Percentiles rank a stretch among this genome's conserved stretches.
Evolutionary conservation across 208 protist genomes (phyloP).

Genomic region (Acanthamoeba sp.): DNA sequence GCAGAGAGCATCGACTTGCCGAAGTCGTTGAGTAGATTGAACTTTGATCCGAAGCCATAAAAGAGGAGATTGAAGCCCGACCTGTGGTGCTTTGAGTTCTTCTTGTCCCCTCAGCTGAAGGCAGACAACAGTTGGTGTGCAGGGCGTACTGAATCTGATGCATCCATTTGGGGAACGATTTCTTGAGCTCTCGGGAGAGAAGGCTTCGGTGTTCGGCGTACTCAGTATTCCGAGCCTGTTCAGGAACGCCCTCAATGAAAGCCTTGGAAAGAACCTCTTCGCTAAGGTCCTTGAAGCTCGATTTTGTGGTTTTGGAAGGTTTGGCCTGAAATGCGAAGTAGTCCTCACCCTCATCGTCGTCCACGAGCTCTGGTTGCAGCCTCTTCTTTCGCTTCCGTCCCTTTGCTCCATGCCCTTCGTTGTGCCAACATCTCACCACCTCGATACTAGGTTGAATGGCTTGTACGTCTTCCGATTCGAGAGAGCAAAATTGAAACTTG

Average conservation of each 20-base stretch:
- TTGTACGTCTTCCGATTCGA: background rate
- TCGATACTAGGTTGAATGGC: background rate
- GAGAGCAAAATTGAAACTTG: background rate
- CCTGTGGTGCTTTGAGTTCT: background rate
- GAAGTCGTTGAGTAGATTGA: conserved; percentile 31
- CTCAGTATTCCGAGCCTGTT: background rate
- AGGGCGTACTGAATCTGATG: conserved; percentile 13
- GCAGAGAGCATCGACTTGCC: background rate
- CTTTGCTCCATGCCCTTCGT: background rate
- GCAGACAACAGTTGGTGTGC: background rate
- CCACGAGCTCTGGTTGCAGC: background rate
- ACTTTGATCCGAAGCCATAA: conserved; percentile 70
- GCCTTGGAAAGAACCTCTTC: background rate
- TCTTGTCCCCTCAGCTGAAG: background rate
- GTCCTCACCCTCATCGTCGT: conserved; percentile 50
- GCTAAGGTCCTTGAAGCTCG: conserved; percentile 18
- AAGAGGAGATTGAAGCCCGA: conserved; percentile 66
- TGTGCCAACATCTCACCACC: background rate
- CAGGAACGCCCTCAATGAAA: background rate
- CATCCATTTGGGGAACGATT: conserved; percentile 62
- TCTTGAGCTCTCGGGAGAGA: background rate
- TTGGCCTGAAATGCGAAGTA: conserved; percentile 54
- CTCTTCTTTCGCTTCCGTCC: background rate
- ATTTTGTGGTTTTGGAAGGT: background rate
- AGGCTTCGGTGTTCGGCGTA: background rate